phyloP scores from a whole-genome alignment of 768 basidiomycete genomes.

The Amanita muscaria region DNA sequence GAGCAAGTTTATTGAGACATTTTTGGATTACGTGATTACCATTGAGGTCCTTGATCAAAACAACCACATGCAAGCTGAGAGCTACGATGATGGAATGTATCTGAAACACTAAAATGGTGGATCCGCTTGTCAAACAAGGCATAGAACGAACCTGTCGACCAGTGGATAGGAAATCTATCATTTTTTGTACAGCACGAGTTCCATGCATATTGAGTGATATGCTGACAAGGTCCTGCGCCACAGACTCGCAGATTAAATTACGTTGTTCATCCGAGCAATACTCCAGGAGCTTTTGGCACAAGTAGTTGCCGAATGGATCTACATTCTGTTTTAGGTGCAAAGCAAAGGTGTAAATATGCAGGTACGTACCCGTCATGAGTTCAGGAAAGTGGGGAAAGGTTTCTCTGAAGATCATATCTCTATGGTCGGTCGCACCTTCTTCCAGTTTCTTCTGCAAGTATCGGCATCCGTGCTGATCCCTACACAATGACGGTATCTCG shows the following conservation, averaged over 20 bases:
- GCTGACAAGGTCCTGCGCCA: constrained; percentile 93
- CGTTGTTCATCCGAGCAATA: constrained; percentile 97
- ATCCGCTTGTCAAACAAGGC: constrained; percentile 10
- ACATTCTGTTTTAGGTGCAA: constrained; percentile 8
- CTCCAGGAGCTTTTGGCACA: constrained; percentile 96
- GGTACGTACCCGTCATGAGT: constrained; percentile 78
- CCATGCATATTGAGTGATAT: constrained; percentile 99
- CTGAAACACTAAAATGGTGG: constrained; percentile 58
- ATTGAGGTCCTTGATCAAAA: constrained; percentile 97
- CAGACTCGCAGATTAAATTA: constrained; percentile 93
- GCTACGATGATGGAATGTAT: constrained; percentile 96
- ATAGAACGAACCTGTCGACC: constrained; percentile 74
- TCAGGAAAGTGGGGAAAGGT: constrained; percentile 97
- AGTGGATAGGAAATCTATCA: constrained; percentile 98
- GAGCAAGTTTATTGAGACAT: constrained; percentile 94
- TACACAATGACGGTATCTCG: constrained; percentile 90
- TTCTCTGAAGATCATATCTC: constrained; percentile 99
- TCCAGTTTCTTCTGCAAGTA: constrained; percentile 99
- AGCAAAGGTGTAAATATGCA: constrained; percentile 13
- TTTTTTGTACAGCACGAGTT: constrained; percentile 98
- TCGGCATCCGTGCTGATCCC: constrained; percentile 98
- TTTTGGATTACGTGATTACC: constrained; percentile 99
- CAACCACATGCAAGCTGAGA: constrained; percentile 94
- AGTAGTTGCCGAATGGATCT: constrained; percentile 99
- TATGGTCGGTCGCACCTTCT: constrained; percentile 89